Base-by-base conservation (phyloP, 2,329 filamentous ascomycete species). In the Lachnellula hyalina region DNA sequence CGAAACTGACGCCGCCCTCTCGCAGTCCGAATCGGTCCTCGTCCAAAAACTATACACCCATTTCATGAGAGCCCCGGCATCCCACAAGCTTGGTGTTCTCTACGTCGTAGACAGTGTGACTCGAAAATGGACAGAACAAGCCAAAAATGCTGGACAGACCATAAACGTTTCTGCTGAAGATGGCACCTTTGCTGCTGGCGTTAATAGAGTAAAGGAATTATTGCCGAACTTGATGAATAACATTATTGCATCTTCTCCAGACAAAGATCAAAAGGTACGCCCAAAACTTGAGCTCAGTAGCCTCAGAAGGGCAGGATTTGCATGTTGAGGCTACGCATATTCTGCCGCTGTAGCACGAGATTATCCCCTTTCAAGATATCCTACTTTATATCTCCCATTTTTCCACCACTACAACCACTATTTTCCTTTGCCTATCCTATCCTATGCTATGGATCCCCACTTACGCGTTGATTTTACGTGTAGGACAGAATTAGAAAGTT, bases 91-190 rank as follows among this genome's bases (percentile, higher is more conserved):
- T 74, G 94, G 94, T 76, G 92, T 96, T 70, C 86, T 99, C 77
- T 99, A 99, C 86, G 92, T 97, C 77, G 90, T 99, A 92, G 94
- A 99, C 82, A 96, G 93, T 79, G 92, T 99, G 83, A 93, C 92
- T 73, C 90, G 94, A 75, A 93, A 95, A 78, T 99, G 94, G 93
- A 85, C 96, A 78, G 93, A 97, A 73, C 89, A 91, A 75, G 93
- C 94, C 69, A 94, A 92, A 75, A 83, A 86, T 69, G 82, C 88
- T 64, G 89, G 89, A 68, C 92, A 97, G 71, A 75, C 87, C 69
- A 83, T 91, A 73, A 89, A 88, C 75, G 85, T 82, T 73, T 81
- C 84, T 73, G 90, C 92, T 63, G 84, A 86, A 63, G 90, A 96
- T 75, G 94, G 94, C 71, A 96, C 92, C 53, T 96, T 87, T 80